Conservation (phyloP, 1,139 yeast genomes). For the Kazachstania sp. region DNA sequence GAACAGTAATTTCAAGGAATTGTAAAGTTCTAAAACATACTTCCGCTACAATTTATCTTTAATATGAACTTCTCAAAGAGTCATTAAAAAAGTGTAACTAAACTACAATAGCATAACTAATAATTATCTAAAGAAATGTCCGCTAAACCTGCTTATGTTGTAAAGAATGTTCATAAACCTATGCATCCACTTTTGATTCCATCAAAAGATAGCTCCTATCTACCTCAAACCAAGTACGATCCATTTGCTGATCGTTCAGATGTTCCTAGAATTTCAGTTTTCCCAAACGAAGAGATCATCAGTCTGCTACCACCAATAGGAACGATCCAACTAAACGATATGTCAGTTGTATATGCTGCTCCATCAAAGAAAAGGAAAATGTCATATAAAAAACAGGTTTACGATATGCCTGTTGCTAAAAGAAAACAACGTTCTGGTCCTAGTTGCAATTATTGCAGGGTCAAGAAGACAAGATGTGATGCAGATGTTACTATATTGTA, state of each 20-base stretch:
- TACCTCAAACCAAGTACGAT: not conserved
- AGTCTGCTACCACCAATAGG: not conserved
- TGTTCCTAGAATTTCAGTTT: not conserved
- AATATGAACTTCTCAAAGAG: too few relatives aligned
- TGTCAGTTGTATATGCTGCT: not conserved
- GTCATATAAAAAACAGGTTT: not conserved
- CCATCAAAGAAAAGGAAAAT: not conserved
- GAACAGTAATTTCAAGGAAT: too few relatives aligned
- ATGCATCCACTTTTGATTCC: constrained; percentile 11
- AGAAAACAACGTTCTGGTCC: constrained; percentile 66
- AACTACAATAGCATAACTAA: too few relatives aligned
- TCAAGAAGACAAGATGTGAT: constrained; percentile 68
- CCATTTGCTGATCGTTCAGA: not conserved
- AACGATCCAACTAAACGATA: not conserved
- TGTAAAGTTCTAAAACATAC: too few relatives aligned
- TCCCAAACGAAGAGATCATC: not conserved
- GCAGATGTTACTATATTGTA: constrained; percentile 43
- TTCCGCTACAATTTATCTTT: too few relatives aligned
- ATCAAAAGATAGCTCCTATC: not conserved
- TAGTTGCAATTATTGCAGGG: constrained; percentile 63
- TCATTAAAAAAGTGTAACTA: too few relatives aligned
- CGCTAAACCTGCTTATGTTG: constrained; percentile 1
- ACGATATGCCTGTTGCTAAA: not conserved
- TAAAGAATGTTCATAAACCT: constrained; percentile 6
- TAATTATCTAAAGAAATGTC: not conserved